A percentile compares a stretch with the other conserved stretches of the same genome.
These are phyloP conservation scores for Exophiala calicioides DNA, from an alignment of 2,329 filamentous ascomycete species.

Conservation along the genomic window DNA sequence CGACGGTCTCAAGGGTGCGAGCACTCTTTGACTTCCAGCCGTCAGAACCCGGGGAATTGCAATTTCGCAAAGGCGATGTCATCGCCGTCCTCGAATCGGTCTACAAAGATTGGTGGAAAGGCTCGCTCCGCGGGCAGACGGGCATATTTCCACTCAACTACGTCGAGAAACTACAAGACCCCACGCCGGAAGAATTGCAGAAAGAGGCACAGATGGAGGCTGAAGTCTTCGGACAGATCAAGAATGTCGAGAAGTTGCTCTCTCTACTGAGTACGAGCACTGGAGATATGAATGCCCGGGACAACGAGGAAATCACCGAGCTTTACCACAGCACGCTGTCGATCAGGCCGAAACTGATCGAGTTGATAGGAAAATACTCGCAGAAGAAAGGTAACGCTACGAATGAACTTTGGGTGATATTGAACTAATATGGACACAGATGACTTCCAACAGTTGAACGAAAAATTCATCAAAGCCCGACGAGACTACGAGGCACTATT, in stretches of 20 bases:
- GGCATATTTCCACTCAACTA: constrained; percentile 99
- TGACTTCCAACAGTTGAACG: constrained; percentile 96
- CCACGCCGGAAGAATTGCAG: constrained; percentile 90
- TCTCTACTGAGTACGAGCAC: constrained; percentile 87
- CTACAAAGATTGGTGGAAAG: constrained; percentile 99
- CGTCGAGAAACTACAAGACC: constrained; percentile 94
- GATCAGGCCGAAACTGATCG: constrained; percentile 94
- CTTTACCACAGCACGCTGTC: constrained; percentile 89
- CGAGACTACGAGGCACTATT: constrained; percentile 95
- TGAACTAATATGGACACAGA: too few species aligned
- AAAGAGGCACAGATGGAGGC: constrained; percentile 94
- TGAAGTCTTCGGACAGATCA: constrained; percentile 74
- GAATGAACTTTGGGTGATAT: background rate
- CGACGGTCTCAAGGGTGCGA: constrained; percentile 90
- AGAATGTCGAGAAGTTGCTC: constrained; percentile 78
- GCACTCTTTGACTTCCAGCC: constrained; percentile 94
- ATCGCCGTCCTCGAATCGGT: constrained; percentile 97
- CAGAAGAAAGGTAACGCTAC: constrained; percentile 82
- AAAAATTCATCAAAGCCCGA: constrained; percentile 98
- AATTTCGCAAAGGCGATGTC: constrained; percentile 94
- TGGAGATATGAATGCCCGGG: constrained; percentile 75
- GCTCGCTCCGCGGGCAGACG: constrained; percentile 87
- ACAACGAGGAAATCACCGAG: constrained; percentile 94
- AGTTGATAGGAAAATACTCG: constrained; percentile 97
- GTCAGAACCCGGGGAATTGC: constrained; percentile 89